Conservation (phyloP, 208 protist species). For the Tritrichomonas foetus region DNA sequence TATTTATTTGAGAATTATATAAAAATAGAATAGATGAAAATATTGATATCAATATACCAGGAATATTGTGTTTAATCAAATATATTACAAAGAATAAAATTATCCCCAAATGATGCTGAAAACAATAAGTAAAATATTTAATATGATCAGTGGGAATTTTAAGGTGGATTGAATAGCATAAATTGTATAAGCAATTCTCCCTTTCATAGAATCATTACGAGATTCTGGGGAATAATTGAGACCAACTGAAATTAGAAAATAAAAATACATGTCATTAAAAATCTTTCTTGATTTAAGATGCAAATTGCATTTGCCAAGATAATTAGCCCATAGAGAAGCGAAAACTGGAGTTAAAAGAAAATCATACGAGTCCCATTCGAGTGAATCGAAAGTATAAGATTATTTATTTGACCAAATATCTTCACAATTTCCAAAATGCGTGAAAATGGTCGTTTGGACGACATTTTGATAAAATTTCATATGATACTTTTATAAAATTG, state of each 20-base stretch:
- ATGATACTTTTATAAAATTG: no score
- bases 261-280: conserved; percentile 13
- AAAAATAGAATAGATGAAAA: no score
- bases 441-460: no score
- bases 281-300: conserved; percentile 36
- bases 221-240: conserved; percentile 33
- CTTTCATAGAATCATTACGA: neutral
- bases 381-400: no score
- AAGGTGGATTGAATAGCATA: neutral
- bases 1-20: no score
- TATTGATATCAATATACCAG: no score
- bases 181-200: neutral
- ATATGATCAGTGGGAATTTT: neutral
- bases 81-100: neutral
- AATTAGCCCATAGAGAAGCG: neutral
- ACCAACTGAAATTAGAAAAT: neutral
- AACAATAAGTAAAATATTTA: neutral
- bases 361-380: neutral
- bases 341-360: conserved; percentile 24
- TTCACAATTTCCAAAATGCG: no score
- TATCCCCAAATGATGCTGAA: neutral
- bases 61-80: no score
- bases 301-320: neutral
- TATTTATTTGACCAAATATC: no score
- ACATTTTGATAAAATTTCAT: no score